Evolutionary conservation across 306 rosid species (phyloP).

Genomic region (Vicia faba): DNA sequence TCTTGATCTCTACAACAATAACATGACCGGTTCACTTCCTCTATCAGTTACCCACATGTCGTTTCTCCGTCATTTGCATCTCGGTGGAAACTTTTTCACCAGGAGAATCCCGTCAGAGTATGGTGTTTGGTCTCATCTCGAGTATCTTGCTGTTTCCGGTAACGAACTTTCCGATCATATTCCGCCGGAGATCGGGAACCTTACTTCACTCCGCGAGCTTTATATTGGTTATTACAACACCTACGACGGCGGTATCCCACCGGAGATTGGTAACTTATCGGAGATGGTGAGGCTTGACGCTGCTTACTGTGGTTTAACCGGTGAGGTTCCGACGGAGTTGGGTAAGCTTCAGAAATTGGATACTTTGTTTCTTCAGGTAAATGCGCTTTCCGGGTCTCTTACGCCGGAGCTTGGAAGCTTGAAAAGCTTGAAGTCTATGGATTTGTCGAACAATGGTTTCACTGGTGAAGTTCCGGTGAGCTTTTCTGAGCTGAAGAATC

Average conservation of each 20-base stretch:
- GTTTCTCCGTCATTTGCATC: slow-evolving; percentile 73
- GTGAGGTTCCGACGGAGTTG: slow-evolving; percentile 77
- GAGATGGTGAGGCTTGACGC: slow-evolving; percentile 70
- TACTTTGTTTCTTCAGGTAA: slow-evolving; percentile 87
- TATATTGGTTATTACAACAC: slow-evolving; percentile 76
- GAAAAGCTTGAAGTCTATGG: slow-evolving; percentile 77
- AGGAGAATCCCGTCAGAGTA: slow-evolving; percentile 74
- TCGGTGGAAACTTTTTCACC: slow-evolving; percentile 76
- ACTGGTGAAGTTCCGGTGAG: slow-evolving; percentile 72
- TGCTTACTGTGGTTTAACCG: slow-evolving; percentile 77
- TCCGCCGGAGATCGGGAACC: slow-evolving; percentile 76
- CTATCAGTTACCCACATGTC: slow-evolving; percentile 53
- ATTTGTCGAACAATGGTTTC: slow-evolving; percentile 75
- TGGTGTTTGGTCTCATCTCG: slow-evolving; percentile 56
- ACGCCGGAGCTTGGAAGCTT: slow-evolving; percentile 68
- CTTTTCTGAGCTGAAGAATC: slow-evolving; percentile 67
- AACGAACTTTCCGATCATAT: slow-evolving; percentile 66
- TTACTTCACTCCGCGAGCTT: slow-evolving; percentile 66
- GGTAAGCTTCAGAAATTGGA: slow-evolving; percentile 71
- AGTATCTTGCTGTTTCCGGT: slow-evolving; percentile 83
- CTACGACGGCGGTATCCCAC: slow-evolving; percentile 73
- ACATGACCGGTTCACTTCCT: slow-evolving; percentile 73
- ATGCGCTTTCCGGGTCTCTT: slow-evolving; percentile 74
- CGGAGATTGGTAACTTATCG: slow-evolving; percentile 76
- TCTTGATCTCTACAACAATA: slow-evolving; percentile 83